Percentiles rank a stretch among this genome's conserved stretches.
phyloP scores from a whole-genome alignment of 768 basidiomycete species.

The Naematelia aurantialba region DNA sequence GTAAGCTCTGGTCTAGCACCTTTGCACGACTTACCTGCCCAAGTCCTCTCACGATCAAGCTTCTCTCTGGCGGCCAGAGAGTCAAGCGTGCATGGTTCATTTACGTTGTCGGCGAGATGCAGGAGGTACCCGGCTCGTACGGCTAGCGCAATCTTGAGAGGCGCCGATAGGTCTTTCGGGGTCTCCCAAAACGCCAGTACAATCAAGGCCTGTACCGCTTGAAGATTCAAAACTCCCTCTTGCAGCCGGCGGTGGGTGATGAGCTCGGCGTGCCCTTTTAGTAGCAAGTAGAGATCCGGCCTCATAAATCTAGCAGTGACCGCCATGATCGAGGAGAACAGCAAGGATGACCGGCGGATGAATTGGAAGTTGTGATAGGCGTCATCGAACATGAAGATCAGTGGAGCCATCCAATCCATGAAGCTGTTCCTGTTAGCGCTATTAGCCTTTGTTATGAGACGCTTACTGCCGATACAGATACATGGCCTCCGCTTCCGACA shows the following conservation, averaged over 20 bases:
- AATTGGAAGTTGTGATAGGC: constrained; percentile 1
- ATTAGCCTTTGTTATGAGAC: not conserved
- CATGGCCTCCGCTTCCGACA: not conserved
- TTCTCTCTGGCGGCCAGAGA: not conserved
- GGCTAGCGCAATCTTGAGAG: not conserved
- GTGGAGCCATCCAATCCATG: not conserved
- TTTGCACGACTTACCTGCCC: not conserved
- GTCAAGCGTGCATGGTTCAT: not conserved
- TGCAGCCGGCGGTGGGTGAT: not conserved
- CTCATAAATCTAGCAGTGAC: not conserved
- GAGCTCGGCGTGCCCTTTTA: not conserved
- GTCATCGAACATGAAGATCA: constrained; percentile 2
- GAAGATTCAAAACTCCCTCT: not conserved
- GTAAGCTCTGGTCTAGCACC: not conserved
- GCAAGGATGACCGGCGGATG: not conserved
- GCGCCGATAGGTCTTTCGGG: not conserved
- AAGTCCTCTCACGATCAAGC: not conserved
- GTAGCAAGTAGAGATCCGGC: not conserved
- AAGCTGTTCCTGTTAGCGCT: not conserved
- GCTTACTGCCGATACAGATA: not conserved
- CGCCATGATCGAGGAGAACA: not conserved
- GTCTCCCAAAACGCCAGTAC: not conserved
- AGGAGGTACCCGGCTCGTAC: not conserved
- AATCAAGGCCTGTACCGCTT: not conserved
- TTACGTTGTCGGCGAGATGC: not conserved